Evolutionary conservation across 352 stramenopile species (phyloP), one percentile per base, ranked within the genome.

Genomic region (Phytophthora foliorum): DNA sequence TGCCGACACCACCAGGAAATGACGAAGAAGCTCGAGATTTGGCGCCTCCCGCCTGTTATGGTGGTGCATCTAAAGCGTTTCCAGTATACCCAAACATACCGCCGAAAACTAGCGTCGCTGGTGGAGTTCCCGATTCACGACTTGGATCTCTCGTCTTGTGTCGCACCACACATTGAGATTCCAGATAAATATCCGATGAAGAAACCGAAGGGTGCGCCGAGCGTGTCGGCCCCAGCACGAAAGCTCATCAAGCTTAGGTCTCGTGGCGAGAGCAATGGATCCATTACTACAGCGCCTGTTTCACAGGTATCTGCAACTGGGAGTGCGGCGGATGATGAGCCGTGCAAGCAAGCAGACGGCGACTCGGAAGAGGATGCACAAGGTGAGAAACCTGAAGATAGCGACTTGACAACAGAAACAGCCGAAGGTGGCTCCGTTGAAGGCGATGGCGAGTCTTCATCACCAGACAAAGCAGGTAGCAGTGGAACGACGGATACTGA

Each of bases 11-110:
- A 98, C 61, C 88, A 98, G 46, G 90, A 98, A 58, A 98, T 98
- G 64, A 99, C 95, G 67, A 99, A 99, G 81, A 97, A 99, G 73
- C 87, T 99, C 32, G 94, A 99, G 73, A 92, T 99, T 16, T 99
- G 97, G 86, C 91, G 94, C 24, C 76, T 98, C 4, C 98, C 98
- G 1, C 96, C 98, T 11, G 97, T 99, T 13, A 96, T 99, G 64
- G 98, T 99, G 21, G 80, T 99, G 27, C 97, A 99, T 75, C 81
- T 99, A 34, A 99, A 99, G 86, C 89, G 98, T 42, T 99, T 99
- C 75, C 93, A 99, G 70, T 99, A 98, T 79, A 98, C 93, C 8
- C 89, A 98, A 50, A 98, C 89, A 21, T 97, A 97, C 59, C 88
- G 89, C 11, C 78, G 89, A 17, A 96, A 96, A 51, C 64, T 96